phyloP scores from a whole-genome alignment of 768 basidiomycete species.

The Hygrocybe coccinea region DNA sequence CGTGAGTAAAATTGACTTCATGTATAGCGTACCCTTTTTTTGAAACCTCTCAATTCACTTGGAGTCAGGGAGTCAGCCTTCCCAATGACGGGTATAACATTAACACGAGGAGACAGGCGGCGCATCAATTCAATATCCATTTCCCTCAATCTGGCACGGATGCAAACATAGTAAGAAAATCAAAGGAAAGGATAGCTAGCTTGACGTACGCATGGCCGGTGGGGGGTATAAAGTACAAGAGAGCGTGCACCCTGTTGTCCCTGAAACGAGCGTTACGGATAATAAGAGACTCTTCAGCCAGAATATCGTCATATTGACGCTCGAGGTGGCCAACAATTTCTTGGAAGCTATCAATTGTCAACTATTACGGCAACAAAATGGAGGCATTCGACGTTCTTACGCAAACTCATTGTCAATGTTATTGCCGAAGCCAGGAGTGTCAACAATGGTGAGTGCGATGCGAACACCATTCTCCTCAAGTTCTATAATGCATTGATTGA shows the following conservation, averaged over 20 bases:
- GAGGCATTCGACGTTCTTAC: constrained; percentile 46
- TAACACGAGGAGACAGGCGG: constrained; percentile 93
- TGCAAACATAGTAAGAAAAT: constrained; percentile 1
- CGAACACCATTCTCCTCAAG: constrained; percentile 98
- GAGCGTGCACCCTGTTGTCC: constrained; percentile 94
- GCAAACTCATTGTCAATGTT: constrained; percentile 98
- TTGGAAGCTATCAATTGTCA: constrained; percentile 61
- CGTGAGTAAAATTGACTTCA: not conserved
- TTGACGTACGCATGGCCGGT: constrained; percentile 88
- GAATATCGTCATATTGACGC: constrained; percentile 97
- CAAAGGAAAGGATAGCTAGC: not conserved
- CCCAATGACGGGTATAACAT: constrained; percentile 96
- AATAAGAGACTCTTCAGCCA: constrained; percentile 97
- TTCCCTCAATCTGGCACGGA: constrained; percentile 67
- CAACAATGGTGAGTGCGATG: constrained; percentile 95
- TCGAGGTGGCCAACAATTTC: constrained; percentile 97
- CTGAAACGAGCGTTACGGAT: constrained; percentile 99
- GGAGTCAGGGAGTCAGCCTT: constrained; percentile 96
- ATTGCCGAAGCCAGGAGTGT: constrained; percentile 98
- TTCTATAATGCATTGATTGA: constrained; percentile 45
- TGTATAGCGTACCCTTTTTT: constrained; percentile 65
- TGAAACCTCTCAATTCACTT: constrained; percentile 89
- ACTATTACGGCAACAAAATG: not conserved
- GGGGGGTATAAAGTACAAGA: constrained; percentile 97
- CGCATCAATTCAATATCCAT: constrained; percentile 99